phyloP scores from a whole-genome alignment of 345 rosid genomes.

The Syzygium aqueum region DNA sequence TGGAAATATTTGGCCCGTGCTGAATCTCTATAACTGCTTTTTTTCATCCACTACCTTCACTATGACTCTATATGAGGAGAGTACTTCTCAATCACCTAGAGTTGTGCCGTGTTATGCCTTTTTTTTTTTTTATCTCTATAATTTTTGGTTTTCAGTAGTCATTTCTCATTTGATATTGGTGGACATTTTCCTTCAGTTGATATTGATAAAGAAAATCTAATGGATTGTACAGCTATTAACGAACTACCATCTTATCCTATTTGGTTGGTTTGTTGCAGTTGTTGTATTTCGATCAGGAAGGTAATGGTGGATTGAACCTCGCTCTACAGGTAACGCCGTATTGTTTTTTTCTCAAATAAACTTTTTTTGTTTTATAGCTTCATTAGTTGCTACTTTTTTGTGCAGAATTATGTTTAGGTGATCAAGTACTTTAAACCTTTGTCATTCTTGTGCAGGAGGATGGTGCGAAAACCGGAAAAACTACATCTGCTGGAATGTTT shows the following conservation, averaged over 20 bases:
- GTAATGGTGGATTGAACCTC: slow-evolving; percentile 77
- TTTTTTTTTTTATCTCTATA: not conserved
- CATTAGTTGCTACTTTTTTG: not conserved
- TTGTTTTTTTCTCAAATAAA: not conserved
- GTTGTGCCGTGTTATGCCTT: not conserved
- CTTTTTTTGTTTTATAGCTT: not conserved
- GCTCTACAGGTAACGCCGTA: slow-evolving; percentile 65
- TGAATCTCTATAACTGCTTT: not conserved
- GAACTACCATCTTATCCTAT: not conserved
- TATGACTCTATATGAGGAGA: not conserved
- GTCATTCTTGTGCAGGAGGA: slow-evolving; percentile 53
- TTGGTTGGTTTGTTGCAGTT: slow-evolving; percentile 55
- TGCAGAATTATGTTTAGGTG: not conserved
- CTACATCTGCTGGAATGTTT: slow-evolving; percentile 94
- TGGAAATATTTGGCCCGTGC: not conserved
- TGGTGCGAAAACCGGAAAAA: slow-evolving; percentile 70
- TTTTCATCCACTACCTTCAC: not conserved
- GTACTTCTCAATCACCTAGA: not conserved
- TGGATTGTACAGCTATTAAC: not conserved
- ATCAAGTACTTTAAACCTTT: not conserved
- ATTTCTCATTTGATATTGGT: not conserved
- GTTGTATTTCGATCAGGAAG: slow-evolving; percentile 81
- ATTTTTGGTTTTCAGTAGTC: not conserved
- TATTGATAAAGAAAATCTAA: not conserved
- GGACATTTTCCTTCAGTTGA: not conserved